Base-by-base conservation (phyloP, 73 alveolate species). In the Diophrys appendiculata region DNA sequence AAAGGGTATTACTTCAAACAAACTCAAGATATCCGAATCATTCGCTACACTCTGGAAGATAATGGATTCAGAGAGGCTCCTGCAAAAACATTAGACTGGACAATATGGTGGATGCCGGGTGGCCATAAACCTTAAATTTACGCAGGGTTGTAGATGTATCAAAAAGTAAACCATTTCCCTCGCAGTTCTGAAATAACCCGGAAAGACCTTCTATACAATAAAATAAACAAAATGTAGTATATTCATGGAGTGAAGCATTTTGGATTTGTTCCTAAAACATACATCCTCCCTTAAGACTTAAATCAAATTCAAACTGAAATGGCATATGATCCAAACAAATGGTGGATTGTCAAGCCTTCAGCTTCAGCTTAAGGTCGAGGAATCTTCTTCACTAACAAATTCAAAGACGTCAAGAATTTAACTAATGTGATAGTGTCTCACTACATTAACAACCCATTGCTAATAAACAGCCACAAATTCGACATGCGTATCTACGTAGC, bases 361-460 rank as follows among this genome's bases (percentile, higher is more conserved):
- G 95, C 96, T n/a, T 87, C 94, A 5, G 71, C 96, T 27, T 75
- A 91, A 72, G 98, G 98, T 0, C 78, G 84, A 67, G 98, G 98
- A 2, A 93, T 93, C 1, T 88, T 72, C 76, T 73, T 93, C 3
- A 77, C 95, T 0, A 91, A 93, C 65, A 91, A 87, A n/a, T 35
- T 88, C 30, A 68, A 91, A 54, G 89, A 82, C 43, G 70, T 83
- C 22, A 86, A 86, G 27, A 27, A 24, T 18, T 76, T 76, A 33
- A 65, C 54, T 52, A 73, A 83, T 29, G 76, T 33, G 52, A 83
- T 92, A 26, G 94, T 87, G n/a, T 68, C 89, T 52, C 88, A 89
- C 75, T 93, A 93, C 87, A 82, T 93, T 13, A 35, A 52, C 52
- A 93, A 93, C 72, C 98, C 98, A 13, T 78, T 86, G 75, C 82